phyloP scores from a whole-genome alignment of 768 basidiomycete species.

The Leccinum ochraceum region DNA sequence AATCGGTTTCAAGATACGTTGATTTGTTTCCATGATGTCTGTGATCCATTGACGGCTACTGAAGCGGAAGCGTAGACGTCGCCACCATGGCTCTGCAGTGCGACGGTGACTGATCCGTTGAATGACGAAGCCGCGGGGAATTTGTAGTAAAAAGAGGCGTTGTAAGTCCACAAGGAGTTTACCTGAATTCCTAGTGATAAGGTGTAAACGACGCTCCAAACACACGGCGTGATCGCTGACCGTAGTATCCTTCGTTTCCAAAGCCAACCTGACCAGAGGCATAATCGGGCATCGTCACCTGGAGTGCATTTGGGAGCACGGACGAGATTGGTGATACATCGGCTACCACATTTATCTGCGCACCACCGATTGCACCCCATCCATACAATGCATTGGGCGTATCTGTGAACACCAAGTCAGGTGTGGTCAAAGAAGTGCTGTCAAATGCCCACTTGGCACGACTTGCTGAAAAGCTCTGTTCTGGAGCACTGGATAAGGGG shows the following conservation, averaged over 20 bases:
- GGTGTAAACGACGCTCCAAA: too few species aligned
- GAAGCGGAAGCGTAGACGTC: constrained; percentile 41
- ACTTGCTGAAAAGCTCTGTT: constrained; percentile 70
- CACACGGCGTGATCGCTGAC: constrained; percentile 29
- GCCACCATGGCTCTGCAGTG: constrained; percentile 45
- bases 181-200: constrained; percentile 51
- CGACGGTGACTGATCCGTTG: constrained; percentile 41
- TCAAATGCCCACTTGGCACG: constrained; percentile 41
- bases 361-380: constrained; percentile 50
- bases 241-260: constrained; percentile 57
- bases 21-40: constrained; percentile 52
- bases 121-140: constrained; percentile 46
- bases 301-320: constrained; percentile 61
- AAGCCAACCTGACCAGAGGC: constrained; percentile 46
- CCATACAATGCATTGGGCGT: constrained; percentile 47
- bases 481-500: constrained; percentile 50
- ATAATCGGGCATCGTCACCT: constrained; percentile 44
- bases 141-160: constrained; percentile 58
- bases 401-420: constrained; percentile 29
- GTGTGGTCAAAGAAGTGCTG: not conserved
- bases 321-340: constrained; percentile 52
- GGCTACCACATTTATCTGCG: constrained; percentile 47
- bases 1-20: constrained; percentile 42
- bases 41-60: constrained; percentile 39
- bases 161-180: constrained; percentile 50